These are phyloP conservation scores for Streptanthus diversifolius DNA, from an alignment of 345 rosid species.

Conservation along the genomic window DNA sequence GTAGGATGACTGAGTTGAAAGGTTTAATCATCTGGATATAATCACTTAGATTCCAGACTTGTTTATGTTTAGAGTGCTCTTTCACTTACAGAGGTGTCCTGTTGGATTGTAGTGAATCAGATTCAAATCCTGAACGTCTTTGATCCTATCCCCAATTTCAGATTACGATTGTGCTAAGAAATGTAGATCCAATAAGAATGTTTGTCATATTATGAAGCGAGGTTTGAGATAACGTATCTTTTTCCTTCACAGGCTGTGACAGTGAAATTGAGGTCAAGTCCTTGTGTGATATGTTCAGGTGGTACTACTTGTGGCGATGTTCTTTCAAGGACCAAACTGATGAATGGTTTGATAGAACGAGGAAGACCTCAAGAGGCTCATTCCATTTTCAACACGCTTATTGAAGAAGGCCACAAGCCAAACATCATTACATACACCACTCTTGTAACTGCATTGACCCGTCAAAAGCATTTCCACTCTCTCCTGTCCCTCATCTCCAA, in stretches of 20 bases:
- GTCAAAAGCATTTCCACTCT: conserved; percentile 55
- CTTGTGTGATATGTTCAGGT: conserved; percentile 62
- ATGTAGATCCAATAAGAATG: neutral
- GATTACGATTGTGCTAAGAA: neutral
- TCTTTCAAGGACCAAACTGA: conserved; percentile 80
- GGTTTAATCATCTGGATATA: neutral
- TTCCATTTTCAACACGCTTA: conserved; percentile 55
- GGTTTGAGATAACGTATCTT: conserved; percentile 11
- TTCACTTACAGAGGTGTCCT: neutral
- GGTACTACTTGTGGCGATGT: conserved; percentile 63
- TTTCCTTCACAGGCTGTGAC: conserved; percentile 37
- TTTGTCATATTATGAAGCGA: neutral
- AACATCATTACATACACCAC: conserved; percentile 79
- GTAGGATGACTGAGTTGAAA: neutral
- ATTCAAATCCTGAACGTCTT: neutral
- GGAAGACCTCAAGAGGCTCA: conserved; percentile 79
- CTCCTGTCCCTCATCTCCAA: conserved; percentile 55
- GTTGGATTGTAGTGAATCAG: neutral
- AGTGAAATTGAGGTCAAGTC: conserved; percentile 37
- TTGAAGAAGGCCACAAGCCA: conserved; percentile 81
- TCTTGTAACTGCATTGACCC: conserved; percentile 70
- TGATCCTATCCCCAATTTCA: neutral
- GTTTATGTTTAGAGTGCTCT: neutral
- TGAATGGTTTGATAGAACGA: conserved; percentile 65
- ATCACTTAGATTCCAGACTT: neutral